Percentiles rank a stretch among this genome's conserved stretches.
Evolutionary conservation across 2,329 filamentous ascomycete genomes (phyloP).

Genomic region (Stemphylium beticola): DNA sequence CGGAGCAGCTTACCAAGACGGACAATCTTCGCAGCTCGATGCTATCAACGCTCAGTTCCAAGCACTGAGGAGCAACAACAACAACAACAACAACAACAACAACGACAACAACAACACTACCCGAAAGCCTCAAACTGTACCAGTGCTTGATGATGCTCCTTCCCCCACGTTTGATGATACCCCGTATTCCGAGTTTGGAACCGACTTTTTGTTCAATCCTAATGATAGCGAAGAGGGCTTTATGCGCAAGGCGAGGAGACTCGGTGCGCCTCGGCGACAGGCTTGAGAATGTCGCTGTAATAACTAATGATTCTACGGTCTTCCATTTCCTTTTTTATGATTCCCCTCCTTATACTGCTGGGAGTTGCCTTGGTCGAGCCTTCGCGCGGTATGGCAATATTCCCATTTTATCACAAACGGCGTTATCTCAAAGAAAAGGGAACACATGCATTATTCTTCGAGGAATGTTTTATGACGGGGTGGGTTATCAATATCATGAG

Average conservation of each 20-base stretch:
- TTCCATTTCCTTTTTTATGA: not conserved
- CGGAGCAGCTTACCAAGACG: not conserved
- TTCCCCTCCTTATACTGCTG: too few relatives aligned
- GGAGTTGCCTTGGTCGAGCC: too few relatives aligned
- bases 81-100: not conserved
- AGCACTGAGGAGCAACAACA: not conserved
- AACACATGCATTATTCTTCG: too few relatives aligned
- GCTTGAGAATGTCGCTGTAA: not conserved
- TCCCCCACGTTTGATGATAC: too few relatives aligned
- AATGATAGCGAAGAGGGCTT: conserved; percentile 3
- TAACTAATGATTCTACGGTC: not conserved
- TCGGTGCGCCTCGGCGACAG: not conserved
- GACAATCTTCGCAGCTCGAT: not conserved
- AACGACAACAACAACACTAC: not conserved
- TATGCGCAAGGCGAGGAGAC: not conserved
- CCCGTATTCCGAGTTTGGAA: not conserved
- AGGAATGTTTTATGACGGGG: too few relatives aligned
- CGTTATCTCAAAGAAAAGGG: too few relatives aligned
- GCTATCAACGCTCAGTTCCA: not conserved
- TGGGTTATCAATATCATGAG: too few relatives aligned
- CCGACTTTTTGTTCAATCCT: not conserved
- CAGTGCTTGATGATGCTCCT: too few relatives aligned
- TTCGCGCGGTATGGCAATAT: too few relatives aligned
- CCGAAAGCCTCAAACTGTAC: not conserved
- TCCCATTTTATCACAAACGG: too few relatives aligned